Base-by-base conservation (phyloP, 78 protist genomes). In the Isochrysis galbana region DNA sequence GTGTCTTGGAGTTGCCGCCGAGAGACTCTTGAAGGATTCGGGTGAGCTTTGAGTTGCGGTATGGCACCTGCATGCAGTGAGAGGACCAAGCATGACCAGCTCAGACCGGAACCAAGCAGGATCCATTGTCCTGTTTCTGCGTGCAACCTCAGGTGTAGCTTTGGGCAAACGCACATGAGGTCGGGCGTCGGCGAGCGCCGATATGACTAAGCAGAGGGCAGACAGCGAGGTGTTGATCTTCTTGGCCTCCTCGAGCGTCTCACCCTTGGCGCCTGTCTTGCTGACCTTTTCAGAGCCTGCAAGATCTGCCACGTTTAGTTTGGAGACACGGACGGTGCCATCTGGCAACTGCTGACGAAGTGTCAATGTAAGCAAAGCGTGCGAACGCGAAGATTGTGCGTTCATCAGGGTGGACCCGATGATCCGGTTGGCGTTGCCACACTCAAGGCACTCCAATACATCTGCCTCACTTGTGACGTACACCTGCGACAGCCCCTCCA, bases 1-100 rank as follows among this genome's bases (percentile, higher is more conserved):
- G 82, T 0, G 96, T 95, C 82, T 91, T 89, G 22, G 95, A 10
- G 44, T 95, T 95, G 77, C 96, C 96, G 36, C 96, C 96, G 2
- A 95, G 92, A 21, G 95, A 94, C 41, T 95, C 87, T 21, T 77
- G 84, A 5, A 98, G 94, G 21, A 98, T 91, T 22, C 98, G 89
- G 11, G 99, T 98, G 39, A 98, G 93, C 91, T 97, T 97, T 41
- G 97, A 95, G 94, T 98, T 98, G 36, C 99, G 91, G 95, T 96
- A 98, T 14, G 99, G 99, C 54, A 98, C 51, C 87, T 95, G 96
- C 70, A n/a, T n/a, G n/a, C n/a, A n/a, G n/a, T n/a, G n/a, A n/a
- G 51, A 54, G 69, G 91, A 26, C n/a, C n/a, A n/a, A n/a, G n/a
- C n/a, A n/a, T n/a, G n/a, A n/a, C n/a, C n/a, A n/a, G n/a, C n/a